phyloP scores from a whole-genome alignment of 331 rosid species.

The Pyrus hybrid region DNA sequence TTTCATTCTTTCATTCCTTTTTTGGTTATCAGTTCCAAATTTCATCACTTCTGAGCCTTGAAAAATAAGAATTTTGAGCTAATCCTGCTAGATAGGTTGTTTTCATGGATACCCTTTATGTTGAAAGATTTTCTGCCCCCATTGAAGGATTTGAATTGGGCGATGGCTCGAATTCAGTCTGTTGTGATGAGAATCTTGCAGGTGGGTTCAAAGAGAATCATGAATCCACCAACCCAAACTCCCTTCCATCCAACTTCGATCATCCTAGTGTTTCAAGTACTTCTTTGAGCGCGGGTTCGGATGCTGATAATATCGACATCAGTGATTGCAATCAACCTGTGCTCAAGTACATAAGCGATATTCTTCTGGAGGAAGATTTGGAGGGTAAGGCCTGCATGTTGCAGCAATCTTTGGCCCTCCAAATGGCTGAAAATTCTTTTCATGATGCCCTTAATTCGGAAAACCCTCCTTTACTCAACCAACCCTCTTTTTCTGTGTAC shows the following conservation, averaged over 20 bases:
- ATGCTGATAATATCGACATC: slow-evolving; percentile 17
- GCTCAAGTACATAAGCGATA: slow-evolving; percentile 61
- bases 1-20: neutral
- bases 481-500: neutral
- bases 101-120: slow-evolving; percentile 3
- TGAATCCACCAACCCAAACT: neutral
- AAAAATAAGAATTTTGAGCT: neutral
- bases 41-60: neutral
- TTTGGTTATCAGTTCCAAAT: neutral
- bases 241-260: slow-evolving; percentile 1
- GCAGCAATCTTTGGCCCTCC: slow-evolving; percentile 63
- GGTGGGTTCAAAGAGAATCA: neutral
- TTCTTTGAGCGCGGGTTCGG: slow-evolving; percentile 29
- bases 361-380: slow-evolving; percentile 59
- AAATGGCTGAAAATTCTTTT: slow-evolving; percentile 77
- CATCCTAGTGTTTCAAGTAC: slow-evolving; percentile 24
- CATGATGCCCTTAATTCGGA: slow-evolving; percentile 53
- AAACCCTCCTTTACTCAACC: slow-evolving; percentile 17
- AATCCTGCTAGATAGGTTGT: neutral
- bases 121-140: neutral
- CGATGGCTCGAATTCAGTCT: neutral
- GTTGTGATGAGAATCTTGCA: neutral
- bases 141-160: neutral
- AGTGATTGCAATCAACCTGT: slow-evolving; percentile 29
- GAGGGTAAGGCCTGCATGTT: slow-evolving; percentile 54